Evolutionary conservation across 129 eudicot genomes (phyloP).

Genomic region (Erigeron canadensis): DNA sequence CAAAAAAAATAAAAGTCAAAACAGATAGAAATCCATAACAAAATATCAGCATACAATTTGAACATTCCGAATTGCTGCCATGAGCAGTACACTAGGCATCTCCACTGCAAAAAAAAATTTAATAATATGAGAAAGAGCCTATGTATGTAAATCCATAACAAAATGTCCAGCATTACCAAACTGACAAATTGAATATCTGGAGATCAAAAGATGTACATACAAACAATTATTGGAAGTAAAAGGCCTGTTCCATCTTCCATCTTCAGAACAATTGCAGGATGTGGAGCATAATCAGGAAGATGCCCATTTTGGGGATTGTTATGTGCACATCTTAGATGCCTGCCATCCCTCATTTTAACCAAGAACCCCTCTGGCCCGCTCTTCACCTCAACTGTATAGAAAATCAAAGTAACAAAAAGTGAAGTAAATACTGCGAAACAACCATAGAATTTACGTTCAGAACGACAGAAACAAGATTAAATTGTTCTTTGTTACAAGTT

Average conservation of each 20-base stretch:
- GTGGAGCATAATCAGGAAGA: slow-evolving; percentile 63
- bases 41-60: slow-evolving; percentile 56
- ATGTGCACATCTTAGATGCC: slow-evolving; percentile 38
- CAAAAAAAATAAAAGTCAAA: neutral
- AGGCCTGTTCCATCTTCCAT: slow-evolving; percentile 97
- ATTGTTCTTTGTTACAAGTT: neutral
- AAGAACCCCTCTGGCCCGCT: slow-evolving; percentile 36
- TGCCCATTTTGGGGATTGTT: slow-evolving; percentile 51
- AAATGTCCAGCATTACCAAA: neutral
- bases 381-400: slow-evolving; percentile 31
- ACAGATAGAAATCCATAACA: neutral
- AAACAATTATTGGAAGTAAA: slow-evolving; percentile 83
- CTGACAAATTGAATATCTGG: neutral
- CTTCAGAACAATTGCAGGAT: slow-evolving; percentile 89
- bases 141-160: neutral
- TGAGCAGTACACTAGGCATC: slow-evolving; percentile 81
- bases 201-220: slow-evolving; percentile 37
- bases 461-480: neutral
- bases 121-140: neutral
- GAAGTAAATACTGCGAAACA: too few relatives aligned
- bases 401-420: neutral
- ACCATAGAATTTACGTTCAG: too few relatives aligned
- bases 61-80: slow-evolving; percentile 82
- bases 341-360: slow-evolving; percentile 45
- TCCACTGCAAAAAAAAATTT: slow-evolving; percentile 59